Conservation (phyloP, 2,329 filamentous ascomycete species). For the Pseudogymnoascus sp. region DNA sequence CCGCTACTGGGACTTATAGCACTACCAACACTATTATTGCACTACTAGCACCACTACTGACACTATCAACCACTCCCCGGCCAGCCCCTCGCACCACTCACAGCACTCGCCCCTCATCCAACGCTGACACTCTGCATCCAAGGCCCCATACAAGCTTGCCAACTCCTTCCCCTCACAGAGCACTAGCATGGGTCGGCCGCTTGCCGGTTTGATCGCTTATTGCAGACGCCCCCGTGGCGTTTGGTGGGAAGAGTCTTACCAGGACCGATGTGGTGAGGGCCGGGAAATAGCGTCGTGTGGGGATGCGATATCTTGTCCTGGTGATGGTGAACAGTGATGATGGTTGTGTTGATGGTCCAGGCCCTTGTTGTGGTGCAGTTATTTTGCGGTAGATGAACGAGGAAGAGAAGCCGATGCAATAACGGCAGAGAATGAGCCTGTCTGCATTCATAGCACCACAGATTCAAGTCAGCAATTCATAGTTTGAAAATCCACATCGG, state of each 20-base stretch:
- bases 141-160: conserved; percentile 5
- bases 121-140: background rate
- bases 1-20: background rate
- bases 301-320: background rate
- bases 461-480: background rate
- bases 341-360: background rate
- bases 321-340: background rate
- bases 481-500: background rate
- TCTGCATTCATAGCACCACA: background rate
- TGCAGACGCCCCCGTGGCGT: background rate
- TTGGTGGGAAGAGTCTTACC: background rate
- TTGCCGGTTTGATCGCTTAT: conserved; percentile 6
- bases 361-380: background rate
- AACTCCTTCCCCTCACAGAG: background rate
- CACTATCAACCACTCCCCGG: background rate
- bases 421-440: background rate
- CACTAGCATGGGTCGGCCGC: conserved; percentile 5
- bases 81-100: background rate
- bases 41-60: background rate
- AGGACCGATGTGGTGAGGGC: background rate
- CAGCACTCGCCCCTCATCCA: background rate
- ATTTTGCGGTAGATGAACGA: background rate
- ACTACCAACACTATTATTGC: background rate
- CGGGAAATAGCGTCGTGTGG: background rate
- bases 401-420: background rate